Base-by-base conservation (phyloP, 495 filamentous ascomycete species). In the Arthonia radiata region DNA sequence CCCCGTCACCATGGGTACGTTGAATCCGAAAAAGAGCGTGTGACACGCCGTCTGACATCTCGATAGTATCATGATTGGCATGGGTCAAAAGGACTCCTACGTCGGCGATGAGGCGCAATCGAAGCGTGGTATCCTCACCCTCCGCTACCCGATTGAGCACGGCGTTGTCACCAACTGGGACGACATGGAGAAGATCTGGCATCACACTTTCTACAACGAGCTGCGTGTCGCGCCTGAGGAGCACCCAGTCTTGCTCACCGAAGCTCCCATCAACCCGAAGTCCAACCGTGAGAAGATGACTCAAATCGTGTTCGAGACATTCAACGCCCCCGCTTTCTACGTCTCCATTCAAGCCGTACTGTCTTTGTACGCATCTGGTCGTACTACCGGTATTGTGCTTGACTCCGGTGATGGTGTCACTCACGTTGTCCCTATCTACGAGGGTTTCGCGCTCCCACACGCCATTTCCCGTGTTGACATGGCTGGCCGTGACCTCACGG, bases 121-220 rank as follows among this genome's bases (percentile, higher is more conserved):
- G 52, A 92, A 92, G 69, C 83, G 86, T 77, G 86, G 86, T 79
- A 89, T 97, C 59, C 68, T 97, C 36, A 97, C 89, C 32, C 72
- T 97, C 48, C 74, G 89, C 60, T 97, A 97, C 58, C 86, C 86
- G 42, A 90, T 97, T 49, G 86, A 97, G 67, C 86, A 97, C 61
- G 86, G 86, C 78, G 89, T 97, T 49, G 89, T 97, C 53, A 97
- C 86, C 60, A 93, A 97, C 70, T 97, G 86, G 86, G 83, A 94
- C 56, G 86, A 97, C 52, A 94, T 97, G 89, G 86, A 97, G 64
- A 94, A 92, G 68, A 97, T 97, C 47, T 97, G 86, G 89, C 86
- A 97, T 59, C 82, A 94, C 69, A 93, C 81, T 45, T 92, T 97
- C 71, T 97, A 94, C 75, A 94, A 92, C 56, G 86, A 97, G 67